A percentile compares a stretch with the other conserved stretches of the same genome.
Evolutionary conservation across 164 flowering plant genomes (phyloP).

Genomic region (Taxillus chinensis): DNA sequence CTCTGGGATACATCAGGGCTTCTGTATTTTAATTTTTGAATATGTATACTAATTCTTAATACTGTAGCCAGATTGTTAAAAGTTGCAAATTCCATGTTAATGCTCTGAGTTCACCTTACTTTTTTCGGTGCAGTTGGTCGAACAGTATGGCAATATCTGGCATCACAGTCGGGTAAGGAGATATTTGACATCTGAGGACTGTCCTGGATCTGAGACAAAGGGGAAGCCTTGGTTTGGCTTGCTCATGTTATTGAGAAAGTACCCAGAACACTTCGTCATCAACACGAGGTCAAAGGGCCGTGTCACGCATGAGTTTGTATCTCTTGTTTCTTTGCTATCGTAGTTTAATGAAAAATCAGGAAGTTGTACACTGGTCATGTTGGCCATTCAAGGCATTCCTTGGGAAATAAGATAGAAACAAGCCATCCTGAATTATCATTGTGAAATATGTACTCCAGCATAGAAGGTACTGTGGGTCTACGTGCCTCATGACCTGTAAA

Average conservation of each 20-base stretch:
- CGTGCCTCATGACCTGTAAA: too few species aligned
- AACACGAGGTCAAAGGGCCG: slow-evolving; percentile 91
- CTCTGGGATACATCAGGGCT: too few species aligned
- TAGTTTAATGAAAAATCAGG: slow-evolving; percentile 16
- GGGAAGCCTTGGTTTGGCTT: slow-evolving; percentile 93
- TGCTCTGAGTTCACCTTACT: too few species aligned
- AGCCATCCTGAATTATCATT: too few species aligned
- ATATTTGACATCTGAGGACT: slow-evolving; percentile 82
- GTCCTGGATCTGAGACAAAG: slow-evolving; percentile 59
- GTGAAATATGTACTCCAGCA: too few species aligned
- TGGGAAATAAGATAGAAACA: too few species aligned
- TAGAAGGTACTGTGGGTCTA: too few species aligned
- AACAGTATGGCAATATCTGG: slow-evolving; percentile 66
- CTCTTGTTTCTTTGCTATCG: slow-evolving; percentile 79
- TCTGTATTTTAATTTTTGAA: too few species aligned
- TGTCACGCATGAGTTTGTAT: slow-evolving; percentile 78
- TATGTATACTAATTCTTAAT: too few species aligned
- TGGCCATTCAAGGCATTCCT: too few species aligned
- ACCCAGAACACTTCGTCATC: slow-evolving; percentile 97
- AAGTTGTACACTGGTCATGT: not conserved
- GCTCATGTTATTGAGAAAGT: slow-evolving; percentile 82
- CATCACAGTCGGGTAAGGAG: slow-evolving; percentile 90
- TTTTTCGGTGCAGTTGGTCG: slow-evolving; percentile 44
- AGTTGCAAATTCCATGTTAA: too few species aligned
- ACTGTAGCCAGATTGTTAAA: too few species aligned